A percentile compares a stretch with the other conserved stretches of the same genome.
Evolutionary conservation across 2,329 filamentous ascomycete species (phyloP).

Genomic region (Tetracladium maxilliforme): DNA sequence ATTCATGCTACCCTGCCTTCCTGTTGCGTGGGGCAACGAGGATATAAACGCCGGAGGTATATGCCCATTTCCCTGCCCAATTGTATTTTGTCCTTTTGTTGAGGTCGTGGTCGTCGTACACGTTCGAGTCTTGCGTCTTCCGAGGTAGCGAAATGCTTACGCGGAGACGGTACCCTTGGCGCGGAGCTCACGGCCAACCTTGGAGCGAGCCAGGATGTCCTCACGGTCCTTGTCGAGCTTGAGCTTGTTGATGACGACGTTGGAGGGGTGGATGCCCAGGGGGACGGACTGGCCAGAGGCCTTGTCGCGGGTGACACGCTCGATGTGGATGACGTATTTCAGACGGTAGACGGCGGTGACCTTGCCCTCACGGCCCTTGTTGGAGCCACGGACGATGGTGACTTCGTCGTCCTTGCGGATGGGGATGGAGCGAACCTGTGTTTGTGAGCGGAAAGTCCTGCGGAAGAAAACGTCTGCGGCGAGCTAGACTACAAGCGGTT

Average conservation of each 20-base stretch:
- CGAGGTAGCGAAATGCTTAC: slow-evolving; percentile 4
- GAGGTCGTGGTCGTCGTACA: slow-evolving; percentile 2
- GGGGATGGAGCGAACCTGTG: slow-evolving; percentile 85
- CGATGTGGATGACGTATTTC: slow-evolving; percentile 95
- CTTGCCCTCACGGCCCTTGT: slow-evolving; percentile 99
- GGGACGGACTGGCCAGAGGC: slow-evolving; percentile 91
- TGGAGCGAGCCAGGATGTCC: slow-evolving; percentile 75
- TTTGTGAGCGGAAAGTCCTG: no score
- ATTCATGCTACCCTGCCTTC: slow-evolving; percentile 20
- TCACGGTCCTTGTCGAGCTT: slow-evolving; percentile 96
- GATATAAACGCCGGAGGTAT: no score
- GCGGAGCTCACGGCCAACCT: slow-evolving; percentile 61
- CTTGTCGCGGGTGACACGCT: slow-evolving; percentile 96
- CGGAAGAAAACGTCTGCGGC: slow-evolving; percentile 3
- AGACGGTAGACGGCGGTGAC: slow-evolving; percentile 95
- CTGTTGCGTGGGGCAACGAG: no score
- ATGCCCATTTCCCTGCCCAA: slow-evolving; percentile 10
- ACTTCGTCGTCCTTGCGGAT: slow-evolving; percentile 98
- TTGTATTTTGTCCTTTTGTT: slow-evolving; percentile 4
- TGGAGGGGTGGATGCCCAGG: slow-evolving; percentile 87
- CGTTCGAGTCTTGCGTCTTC: no score
- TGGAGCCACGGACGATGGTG: slow-evolving; percentile 75
- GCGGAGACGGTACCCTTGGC: slow-evolving; percentile 34
- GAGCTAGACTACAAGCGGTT: background rate
- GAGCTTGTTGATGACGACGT: slow-evolving; percentile 96